Conservation (phyloP, 768 basidiomycete species). For the Boletus reticuloceps region DNA sequence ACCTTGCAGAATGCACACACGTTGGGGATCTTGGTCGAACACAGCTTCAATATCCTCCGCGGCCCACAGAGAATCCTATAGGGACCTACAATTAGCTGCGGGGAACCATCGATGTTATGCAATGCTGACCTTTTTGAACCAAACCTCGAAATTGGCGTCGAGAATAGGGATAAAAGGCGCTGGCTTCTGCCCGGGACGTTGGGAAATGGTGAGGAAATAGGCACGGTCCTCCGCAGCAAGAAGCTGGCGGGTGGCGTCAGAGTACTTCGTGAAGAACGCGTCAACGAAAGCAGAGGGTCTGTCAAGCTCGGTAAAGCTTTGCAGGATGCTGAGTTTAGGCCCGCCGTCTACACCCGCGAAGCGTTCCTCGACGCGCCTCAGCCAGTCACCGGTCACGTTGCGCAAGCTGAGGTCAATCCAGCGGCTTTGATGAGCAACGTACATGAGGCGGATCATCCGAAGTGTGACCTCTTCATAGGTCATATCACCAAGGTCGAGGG, state of each 20-base stretch:
- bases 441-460: conserved; percentile 93
- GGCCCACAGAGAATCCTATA: conserved; percentile 93
- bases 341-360: conserved; percentile 88
- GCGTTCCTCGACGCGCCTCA: conserved; percentile 92
- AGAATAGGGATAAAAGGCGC: conserved; percentile 97
- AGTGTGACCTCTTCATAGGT: conserved; percentile 96
- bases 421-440: conserved; percentile 82
- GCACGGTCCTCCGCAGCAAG: conserved; percentile 92
- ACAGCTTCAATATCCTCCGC: conserved; percentile 98
- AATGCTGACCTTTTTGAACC: conserved; percentile 93
- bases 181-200: conserved; percentile 96
- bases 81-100: conserved; percentile 8
- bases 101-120: neutral
- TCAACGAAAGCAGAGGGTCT: conserved; percentile 76
- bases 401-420: conserved; percentile 93
- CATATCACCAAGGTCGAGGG: conserved; percentile 91
- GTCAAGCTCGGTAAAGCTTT: conserved; percentile 81
- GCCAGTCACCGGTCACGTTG: conserved; percentile 95
- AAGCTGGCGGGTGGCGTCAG: conserved; percentile 78
- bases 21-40: conserved; percentile 97
- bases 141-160: conserved; percentile 91
- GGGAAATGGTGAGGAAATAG: conserved; percentile 93
- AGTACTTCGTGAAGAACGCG: conserved; percentile 82
- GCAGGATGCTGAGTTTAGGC: conserved; percentile 78
- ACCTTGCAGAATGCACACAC: conserved; percentile 96